These are phyloP conservation scores for Syncephalis fuscata DNA, from an alignment of 371 early-diverging fungal genomes.

Conservation along the genomic window DNA sequence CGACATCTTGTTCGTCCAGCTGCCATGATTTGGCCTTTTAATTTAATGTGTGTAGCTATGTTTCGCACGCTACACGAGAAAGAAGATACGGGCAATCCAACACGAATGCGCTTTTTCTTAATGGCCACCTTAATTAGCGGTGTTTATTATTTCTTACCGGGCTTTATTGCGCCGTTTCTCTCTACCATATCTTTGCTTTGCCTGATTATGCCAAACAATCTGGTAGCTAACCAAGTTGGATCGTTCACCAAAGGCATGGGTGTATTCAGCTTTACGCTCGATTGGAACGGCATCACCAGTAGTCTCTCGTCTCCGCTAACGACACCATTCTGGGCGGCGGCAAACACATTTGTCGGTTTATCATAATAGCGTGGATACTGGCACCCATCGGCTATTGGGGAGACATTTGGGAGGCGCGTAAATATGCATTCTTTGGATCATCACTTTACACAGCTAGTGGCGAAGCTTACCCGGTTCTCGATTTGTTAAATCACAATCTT, in stretches of 20 bases:
- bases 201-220: slow-evolving; percentile 24
- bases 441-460: too few relatives aligned
- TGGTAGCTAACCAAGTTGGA: slow-evolving; percentile 27
- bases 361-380: slow-evolving; percentile 55
- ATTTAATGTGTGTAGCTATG: slow-evolving; percentile 53
- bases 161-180: slow-evolving; percentile 31
- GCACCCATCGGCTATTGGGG: slow-evolving; percentile 49
- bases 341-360: slow-evolving; percentile 50
- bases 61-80: slow-evolving; percentile 50
- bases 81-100: too few relatives aligned
- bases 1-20: slow-evolving; percentile 66
- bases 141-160: slow-evolving; percentile 36
- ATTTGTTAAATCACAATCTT: too few relatives aligned
- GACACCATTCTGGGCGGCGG: slow-evolving; percentile 53
- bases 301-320: slow-evolving; percentile 46
- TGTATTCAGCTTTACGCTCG: slow-evolving; percentile 46
- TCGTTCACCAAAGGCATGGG: slow-evolving; percentile 24
- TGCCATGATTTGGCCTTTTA: slow-evolving; percentile 76
- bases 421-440: slow-evolving; percentile 8
- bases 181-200: slow-evolving; percentile 23
- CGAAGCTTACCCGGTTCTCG: too few relatives aligned
- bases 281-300: slow-evolving; percentile 53
- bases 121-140: slow-evolving; percentile 8
- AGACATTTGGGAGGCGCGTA: slow-evolving; percentile 21
- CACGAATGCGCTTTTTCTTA: too few relatives aligned